These are phyloP conservation scores for Royoungia palumana DNA, from an alignment of 768 basidiomycete species.

Conservation along the genomic window DNA sequence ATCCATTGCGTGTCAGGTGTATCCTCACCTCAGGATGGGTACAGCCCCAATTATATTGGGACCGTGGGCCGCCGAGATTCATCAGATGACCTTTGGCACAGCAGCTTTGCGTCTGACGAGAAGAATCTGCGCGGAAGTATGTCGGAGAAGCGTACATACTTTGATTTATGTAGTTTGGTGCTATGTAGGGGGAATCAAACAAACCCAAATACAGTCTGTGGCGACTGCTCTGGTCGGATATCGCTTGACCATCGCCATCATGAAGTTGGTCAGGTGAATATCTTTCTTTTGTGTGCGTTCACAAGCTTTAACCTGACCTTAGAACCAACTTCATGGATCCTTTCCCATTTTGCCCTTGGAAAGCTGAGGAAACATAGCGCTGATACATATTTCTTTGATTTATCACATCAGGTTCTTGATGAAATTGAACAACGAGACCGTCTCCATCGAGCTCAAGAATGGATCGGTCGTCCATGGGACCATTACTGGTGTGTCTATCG, in stretches of 20 bases:
- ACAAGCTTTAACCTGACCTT: constrained; percentile 5
- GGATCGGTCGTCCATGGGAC: constrained; percentile 94
- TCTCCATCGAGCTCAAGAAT: constrained; percentile 97
- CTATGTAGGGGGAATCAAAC: constrained; percentile 8
- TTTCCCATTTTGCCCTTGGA: constrained; percentile 1
- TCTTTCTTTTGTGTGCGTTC: constrained; percentile 1
- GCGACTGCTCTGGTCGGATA: constrained; percentile 8
- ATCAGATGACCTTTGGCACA: too few relatives aligned
- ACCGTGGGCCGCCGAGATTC: too few relatives aligned
- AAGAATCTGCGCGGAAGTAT: too few relatives aligned
- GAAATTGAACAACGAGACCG: constrained; percentile 99
- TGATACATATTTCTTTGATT: constrained; percentile 21
- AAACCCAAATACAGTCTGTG: constrained; percentile 22
- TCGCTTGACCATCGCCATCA: constrained; percentile 37
- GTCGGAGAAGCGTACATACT: too few relatives aligned
- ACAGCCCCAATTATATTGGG: too few relatives aligned
- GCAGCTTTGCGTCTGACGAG: too few relatives aligned
- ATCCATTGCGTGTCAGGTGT: too few relatives aligned
- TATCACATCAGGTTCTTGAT: constrained; percentile 77
- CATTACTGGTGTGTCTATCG: constrained; percentile 73
- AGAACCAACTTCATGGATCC: constrained; percentile 1
- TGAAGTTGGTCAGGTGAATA: constrained; percentile 81
- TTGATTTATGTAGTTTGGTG: background rate
- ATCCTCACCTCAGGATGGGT: too few relatives aligned
- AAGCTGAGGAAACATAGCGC: constrained; percentile 7